phyloP scores from a whole-genome alignment of 2,329 filamentous ascomycete species.

The Coniochaeta pulveracea region DNA sequence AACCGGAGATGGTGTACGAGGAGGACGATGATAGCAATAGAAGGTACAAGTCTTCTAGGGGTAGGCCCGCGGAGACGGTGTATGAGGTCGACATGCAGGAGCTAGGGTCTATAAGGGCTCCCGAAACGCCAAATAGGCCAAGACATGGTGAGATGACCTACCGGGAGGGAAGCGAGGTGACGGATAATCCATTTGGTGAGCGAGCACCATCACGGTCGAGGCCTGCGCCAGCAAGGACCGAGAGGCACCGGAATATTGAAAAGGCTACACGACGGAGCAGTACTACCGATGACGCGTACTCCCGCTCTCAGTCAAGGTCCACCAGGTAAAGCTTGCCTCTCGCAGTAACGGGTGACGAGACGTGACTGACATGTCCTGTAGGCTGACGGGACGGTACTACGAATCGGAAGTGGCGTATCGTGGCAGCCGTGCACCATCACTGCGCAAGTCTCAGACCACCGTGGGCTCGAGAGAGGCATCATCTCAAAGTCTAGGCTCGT shows the following conservation, averaged over 20 bases:
- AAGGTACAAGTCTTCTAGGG: too few relatives aligned
- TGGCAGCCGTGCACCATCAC: constrained; percentile 19
- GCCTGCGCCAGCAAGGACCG: constrained; percentile 11
- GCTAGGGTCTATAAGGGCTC: too few relatives aligned
- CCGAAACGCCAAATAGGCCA: constrained; percentile 8
- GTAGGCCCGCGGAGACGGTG: constrained; percentile 2
- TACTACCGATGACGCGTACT: constrained; percentile 10
- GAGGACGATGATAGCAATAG: too few relatives aligned
- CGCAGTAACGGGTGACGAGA: neutral
- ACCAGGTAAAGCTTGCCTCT: constrained; percentile 10
- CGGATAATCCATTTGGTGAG: constrained; percentile 9
- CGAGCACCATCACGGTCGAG: constrained; percentile 15
- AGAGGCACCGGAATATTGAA: constrained; percentile 3
- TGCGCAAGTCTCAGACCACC: constrained; percentile 20
- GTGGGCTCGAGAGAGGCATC: constrained; percentile 21
- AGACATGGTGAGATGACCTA: constrained; percentile 12
- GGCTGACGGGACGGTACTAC: constrained; percentile 14
- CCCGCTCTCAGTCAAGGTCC: constrained; percentile 13
- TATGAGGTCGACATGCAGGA: too few relatives aligned
- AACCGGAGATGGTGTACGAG: too few relatives aligned
- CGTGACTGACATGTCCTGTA: constrained; percentile 8
- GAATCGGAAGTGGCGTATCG: constrained; percentile 19
- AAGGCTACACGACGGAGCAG: constrained; percentile 8
- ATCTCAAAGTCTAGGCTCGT: constrained; percentile 23
- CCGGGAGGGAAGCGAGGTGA: constrained; percentile 12